Percentiles rank a stretch among this genome's conserved stretches.
Evolutionary conservation across 2,329 filamentous ascomycete genomes (phyloP).

Genomic region (Pleurostoma richardsiae): DNA sequence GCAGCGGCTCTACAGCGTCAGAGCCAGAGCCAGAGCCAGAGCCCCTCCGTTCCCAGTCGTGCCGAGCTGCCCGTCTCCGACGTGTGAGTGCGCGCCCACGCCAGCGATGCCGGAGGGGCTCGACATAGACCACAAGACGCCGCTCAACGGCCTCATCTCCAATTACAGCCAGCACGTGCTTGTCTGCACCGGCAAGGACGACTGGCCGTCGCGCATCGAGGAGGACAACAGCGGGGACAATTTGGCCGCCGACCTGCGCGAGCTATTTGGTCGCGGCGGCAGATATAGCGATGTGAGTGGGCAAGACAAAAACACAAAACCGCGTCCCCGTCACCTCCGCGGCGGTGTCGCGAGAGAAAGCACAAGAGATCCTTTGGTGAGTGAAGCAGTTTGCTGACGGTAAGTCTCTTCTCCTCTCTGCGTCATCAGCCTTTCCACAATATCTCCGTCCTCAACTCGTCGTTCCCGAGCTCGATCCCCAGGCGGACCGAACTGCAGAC

Average conservation of each 20-base stretch:
- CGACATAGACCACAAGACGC: slow-evolving; percentile 66
- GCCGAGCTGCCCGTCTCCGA: slow-evolving; percentile 65
- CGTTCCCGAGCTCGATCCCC: slow-evolving; percentile 57
- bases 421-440: slow-evolving; percentile 71
- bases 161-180: slow-evolving; percentile 78
- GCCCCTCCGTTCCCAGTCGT: slow-evolving; percentile 34
- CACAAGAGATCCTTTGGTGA: background rate
- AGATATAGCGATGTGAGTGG: slow-evolving; percentile 59
- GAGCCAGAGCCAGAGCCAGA: background rate
- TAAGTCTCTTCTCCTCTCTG: slow-evolving; percentile 15
- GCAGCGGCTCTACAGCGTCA: slow-evolving; percentile 4
- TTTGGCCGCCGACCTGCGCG: slow-evolving; percentile 67
- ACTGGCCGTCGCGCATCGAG: slow-evolving; percentile 83
- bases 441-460: slow-evolving; percentile 70
- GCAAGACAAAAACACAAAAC: background rate
- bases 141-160: slow-evolving; percentile 72
- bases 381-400: slow-evolving; percentile 20
- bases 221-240: slow-evolving; percentile 67
- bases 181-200: slow-evolving; percentile 71
- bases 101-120: slow-evolving; percentile 61
- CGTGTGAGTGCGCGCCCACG: slow-evolving; percentile 67
- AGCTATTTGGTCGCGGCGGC: slow-evolving; percentile 61
- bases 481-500: slow-evolving; percentile 40
- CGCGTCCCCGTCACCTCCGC: background rate
- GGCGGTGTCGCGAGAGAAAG: too few species aligned